A percentile compares a stretch with the other conserved stretches of the same genome.
Evolutionary conservation across 345 rosid genomes (phyloP).

Genomic region (Rhodomyrtus tomentosa): DNA sequence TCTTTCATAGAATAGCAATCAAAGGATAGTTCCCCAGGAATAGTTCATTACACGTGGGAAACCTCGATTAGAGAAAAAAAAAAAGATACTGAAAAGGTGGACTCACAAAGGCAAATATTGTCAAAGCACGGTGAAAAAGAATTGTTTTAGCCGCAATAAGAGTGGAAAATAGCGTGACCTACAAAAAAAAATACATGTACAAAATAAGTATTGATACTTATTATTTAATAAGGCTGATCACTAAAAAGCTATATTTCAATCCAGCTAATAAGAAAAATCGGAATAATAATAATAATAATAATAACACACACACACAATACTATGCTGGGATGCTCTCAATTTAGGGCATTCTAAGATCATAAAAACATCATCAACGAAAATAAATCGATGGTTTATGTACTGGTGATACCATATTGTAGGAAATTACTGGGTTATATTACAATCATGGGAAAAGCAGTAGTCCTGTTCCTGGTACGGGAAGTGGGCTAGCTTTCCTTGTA

Average conservation of each 20-base stretch:
- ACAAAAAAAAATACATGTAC: no score
- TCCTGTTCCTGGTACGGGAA: not conserved
- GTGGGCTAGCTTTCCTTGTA: not conserved
- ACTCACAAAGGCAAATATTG: no score
- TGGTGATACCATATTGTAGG: not conserved
- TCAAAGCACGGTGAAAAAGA: no score
- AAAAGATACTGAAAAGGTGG: no score
- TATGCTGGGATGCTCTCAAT: not conserved
- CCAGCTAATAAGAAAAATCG: not conserved
- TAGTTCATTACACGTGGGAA: no score
- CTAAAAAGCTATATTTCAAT: not conserved
- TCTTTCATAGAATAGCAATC: no score
- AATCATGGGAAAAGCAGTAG: not conserved
- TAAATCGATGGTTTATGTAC: not conserved
- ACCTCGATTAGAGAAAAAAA: no score
- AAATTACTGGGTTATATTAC: not conserved
- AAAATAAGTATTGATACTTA: not conserved
- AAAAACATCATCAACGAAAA: not conserved
- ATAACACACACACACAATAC: no score
- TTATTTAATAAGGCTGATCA: not conserved
- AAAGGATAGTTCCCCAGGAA: no score
- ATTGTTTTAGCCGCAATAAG: no score
- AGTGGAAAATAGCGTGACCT: no score
- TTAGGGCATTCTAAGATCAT: not conserved
- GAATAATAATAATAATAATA: not conserved